Conservation (phyloP, 257 asterid genomes). For the Lycium barbarum region DNA sequence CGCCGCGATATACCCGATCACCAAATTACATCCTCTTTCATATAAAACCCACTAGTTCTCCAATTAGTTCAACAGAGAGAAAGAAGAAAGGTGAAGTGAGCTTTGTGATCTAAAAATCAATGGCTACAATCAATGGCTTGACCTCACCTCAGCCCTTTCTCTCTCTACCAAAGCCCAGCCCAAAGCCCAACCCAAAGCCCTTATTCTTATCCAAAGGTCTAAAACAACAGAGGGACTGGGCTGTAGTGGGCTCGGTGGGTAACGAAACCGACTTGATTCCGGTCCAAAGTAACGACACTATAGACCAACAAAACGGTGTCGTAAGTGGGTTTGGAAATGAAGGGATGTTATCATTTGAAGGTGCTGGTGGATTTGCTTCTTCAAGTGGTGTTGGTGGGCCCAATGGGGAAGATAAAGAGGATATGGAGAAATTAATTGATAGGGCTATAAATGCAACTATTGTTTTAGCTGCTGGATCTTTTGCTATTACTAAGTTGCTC, state of each 20-base stretch:
- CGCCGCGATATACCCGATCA: background rate
- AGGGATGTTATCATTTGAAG: constrained; percentile 68
- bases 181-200: constrained; percentile 41
- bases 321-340: constrained; percentile 66
- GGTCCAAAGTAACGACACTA: constrained; percentile 56
- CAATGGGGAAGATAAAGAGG: constrained; percentile 41
- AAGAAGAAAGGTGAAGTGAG: constrained; percentile 11
- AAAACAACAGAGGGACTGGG: constrained; percentile 35
- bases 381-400: constrained; percentile 54
- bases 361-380: constrained; percentile 55
- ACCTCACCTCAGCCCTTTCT: constrained; percentile 50
- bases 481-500: constrained; percentile 79
- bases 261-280: constrained; percentile 58
- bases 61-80: constrained; percentile 32
- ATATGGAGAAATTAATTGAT: constrained; percentile 56
- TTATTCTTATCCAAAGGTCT: constrained; percentile 26
- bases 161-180: constrained; percentile 52
- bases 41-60: constrained; percentile 12
- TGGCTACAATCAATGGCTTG: constrained; percentile 55
- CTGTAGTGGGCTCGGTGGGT: constrained; percentile 45
- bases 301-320: constrained; percentile 61
- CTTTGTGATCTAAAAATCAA: constrained; percentile 26
- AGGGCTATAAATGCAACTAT: constrained; percentile 76
- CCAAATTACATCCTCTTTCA: background rate
- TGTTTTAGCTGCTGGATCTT: constrained; percentile 79